These are phyloP conservation scores for Apiospora phragmitis DNA, from an alignment of 2,329 filamentous ascomycete genomes.

Conservation along the genomic window DNA sequence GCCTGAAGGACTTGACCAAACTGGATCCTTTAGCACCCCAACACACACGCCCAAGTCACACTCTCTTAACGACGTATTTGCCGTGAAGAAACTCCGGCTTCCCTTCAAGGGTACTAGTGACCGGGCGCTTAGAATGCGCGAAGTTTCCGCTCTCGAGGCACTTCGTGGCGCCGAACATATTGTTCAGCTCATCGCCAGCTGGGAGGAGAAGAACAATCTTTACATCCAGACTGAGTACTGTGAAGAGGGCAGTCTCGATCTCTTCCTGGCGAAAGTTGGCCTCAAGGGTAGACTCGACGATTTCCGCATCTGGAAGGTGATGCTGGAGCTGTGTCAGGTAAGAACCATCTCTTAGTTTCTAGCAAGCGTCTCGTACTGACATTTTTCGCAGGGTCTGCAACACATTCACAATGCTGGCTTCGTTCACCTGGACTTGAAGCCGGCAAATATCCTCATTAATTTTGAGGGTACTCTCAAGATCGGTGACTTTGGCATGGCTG, in stretches of 20 bases:
- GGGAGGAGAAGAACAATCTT: constrained; percentile 82
- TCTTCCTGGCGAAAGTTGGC: constrained; percentile 81
- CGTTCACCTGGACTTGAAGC: constrained; percentile 83
- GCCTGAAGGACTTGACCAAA: constrained; percentile 42
- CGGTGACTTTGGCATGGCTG: constrained; percentile 82
- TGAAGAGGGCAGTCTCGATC: constrained; percentile 86
- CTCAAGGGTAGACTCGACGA: constrained; percentile 87
- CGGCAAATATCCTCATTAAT: constrained; percentile 79
- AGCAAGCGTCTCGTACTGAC: constrained; percentile 18
- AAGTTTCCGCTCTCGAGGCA: constrained; percentile 78
- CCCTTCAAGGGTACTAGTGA: constrained; percentile 78
- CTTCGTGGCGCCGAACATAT: constrained; percentile 82
- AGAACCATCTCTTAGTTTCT: constrained; percentile 34
- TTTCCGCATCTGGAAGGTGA: constrained; percentile 97
- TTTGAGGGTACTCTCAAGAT: constrained; percentile 84
- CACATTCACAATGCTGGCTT: constrained; percentile 88
- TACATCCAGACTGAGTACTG: constrained; percentile 99
- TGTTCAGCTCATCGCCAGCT: constrained; percentile 79
- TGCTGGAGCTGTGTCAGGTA: constrained; percentile 83
- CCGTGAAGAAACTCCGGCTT: constrained; percentile 90
- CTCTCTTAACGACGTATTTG: constrained; percentile 67
- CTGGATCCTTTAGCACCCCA: constrained; percentile 45
- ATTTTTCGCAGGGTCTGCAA: constrained; percentile 68
- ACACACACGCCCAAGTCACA: constrained; percentile 54
- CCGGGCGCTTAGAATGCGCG: constrained; percentile 79